Base-by-base conservation (phyloP, 225 moss, liverwort and hornwort genomes). In the Rhytidiadelphus loreus region DNA sequence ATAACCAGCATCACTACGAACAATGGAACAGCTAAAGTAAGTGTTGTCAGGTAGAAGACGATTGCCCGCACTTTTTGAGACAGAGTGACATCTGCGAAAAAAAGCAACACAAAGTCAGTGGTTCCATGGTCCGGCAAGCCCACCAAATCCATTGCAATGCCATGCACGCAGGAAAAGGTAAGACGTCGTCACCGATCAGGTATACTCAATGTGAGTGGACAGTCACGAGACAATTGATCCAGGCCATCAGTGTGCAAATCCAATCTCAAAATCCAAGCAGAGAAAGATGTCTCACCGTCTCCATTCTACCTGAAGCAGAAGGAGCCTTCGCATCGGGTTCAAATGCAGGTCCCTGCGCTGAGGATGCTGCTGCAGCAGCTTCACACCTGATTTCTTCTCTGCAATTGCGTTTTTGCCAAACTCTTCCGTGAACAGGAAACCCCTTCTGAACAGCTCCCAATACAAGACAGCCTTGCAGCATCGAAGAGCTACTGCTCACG, bases 1-100 rank as follows among this genome's bases (percentile, higher is more conserved):
- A 97, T 77, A 74, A 90, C 86, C 85, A 95, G 93, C 97, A 99
- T 99, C 81, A 96, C 95, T n/a, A 96, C 12, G 80, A 99, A 96
- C 63, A 99, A 92, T 59, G 97, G 96, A 61, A 93, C 74, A 37
- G 97, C 95, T 87, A 96, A 25, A 77, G 63, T 78, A 85, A 91
- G 90, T 28, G 97, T 97, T 88, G 96, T 95, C 72, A 96, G 14
- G 92, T 99, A 97, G 90, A 99, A 99, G 87, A 89, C 88, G 68
- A 96, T 21, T 39, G 98, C 98, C 84, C 98, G 93, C 80, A 96
- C 90, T 87, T 61, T 97, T 73, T 95, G 91, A 70, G 88, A 88
- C 80, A 97, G 56, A 82, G 92, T 92, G 86, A 96, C 96, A 90
- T 96, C 98, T 97, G 96, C 68, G 83, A 26, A 33, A 85, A 68